phyloP scores from a whole-genome alignment of 2,329 filamentous ascomycete species.

The Venturia oleaginea region DNA sequence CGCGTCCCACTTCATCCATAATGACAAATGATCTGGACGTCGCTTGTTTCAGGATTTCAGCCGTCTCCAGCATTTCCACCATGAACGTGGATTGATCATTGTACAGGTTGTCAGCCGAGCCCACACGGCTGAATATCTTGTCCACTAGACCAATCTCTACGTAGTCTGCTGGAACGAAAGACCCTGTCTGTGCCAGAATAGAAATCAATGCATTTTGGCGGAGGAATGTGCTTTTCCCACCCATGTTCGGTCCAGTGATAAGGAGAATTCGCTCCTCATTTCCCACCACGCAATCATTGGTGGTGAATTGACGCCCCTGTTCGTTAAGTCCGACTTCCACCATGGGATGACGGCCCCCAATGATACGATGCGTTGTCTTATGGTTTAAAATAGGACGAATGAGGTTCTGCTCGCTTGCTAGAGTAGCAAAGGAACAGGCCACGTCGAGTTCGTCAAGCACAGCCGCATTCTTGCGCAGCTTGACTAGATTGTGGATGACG shows the following conservation, averaged over 20 bases:
- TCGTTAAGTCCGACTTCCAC: conserved; percentile 75
- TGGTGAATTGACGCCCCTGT: conserved; percentile 71
- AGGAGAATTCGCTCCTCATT: conserved; percentile 54
- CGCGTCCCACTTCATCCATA: conserved; percentile 96
- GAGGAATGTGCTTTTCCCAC: conserved; percentile 90
- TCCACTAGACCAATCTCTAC: conserved; percentile 89
- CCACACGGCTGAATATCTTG: conserved; percentile 86
- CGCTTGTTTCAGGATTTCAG: conserved; percentile 76
- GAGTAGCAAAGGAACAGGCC: conserved; percentile 69
- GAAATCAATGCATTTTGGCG: conserved; percentile 93
- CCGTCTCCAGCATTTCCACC: conserved; percentile 98
- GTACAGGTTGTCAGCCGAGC: conserved; percentile 91
- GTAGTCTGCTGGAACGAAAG: conserved; percentile 81
- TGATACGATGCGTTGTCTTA: conserved; percentile 58
- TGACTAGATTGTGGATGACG: conserved; percentile 74
- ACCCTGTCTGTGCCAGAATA: conserved; percentile 85
- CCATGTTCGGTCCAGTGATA: conserved; percentile 90
- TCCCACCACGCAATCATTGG: conserved; percentile 80
- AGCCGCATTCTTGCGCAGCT: conserved; percentile 78
- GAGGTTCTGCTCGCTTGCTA: conserved; percentile 67
- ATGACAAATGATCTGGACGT: conserved; percentile 80
- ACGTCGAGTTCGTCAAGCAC: conserved; percentile 92
- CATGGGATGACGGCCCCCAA: conserved; percentile 83
- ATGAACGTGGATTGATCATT: conserved; percentile 95
- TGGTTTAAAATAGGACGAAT: conserved; percentile 64